Evolutionary conservation across 1,284 basidiomycete species (phyloP).

Genomic region (Ustilago lituana): DNA sequence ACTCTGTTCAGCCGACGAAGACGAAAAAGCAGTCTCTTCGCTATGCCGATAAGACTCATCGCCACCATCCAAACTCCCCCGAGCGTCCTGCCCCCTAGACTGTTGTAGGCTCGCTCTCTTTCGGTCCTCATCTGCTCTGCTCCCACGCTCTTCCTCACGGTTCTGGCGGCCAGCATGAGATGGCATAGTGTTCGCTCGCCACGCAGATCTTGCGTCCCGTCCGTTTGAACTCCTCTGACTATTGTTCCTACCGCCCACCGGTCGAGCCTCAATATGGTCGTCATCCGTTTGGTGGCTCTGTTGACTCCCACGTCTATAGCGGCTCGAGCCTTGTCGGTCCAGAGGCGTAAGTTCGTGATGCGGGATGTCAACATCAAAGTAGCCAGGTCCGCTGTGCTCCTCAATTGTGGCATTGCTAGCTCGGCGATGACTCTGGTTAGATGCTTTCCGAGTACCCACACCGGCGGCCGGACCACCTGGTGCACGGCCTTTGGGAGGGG

Average conservation of each 20-base stretch:
- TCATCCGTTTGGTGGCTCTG: constrained; percentile 1
- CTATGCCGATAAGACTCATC: background rate
- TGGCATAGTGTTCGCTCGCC: constrained; percentile 13
- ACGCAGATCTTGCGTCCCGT: constrained; percentile 8
- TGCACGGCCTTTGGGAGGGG: constrained; percentile 15
- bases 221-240: constrained; percentile 6
- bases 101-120: background rate
- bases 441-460: constrained; percentile 20
- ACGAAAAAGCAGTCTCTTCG: constrained; percentile 18
- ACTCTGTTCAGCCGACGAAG: background rate
- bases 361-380: constrained; percentile 11
- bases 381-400: background rate
- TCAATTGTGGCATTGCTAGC: constrained; percentile 1
- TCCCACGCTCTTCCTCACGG: too few relatives aligned
- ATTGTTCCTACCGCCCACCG: constrained; percentile 2
- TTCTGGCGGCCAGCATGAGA: background rate
- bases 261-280: constrained; percentile 9
- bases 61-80: background rate
- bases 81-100: background rate
- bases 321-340: constrained; percentile 11
- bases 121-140: background rate
- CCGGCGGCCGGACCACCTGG: constrained; percentile 34
- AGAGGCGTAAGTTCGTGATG: constrained; percentile 4
- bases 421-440: constrained; percentile 13
- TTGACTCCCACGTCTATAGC: constrained; percentile 1